Evolutionary conservation across 768 basidiomycete genomes (phyloP), one percentile per base, ranked within the genome.

Genomic region (Ephemerocybe angulata): DNA sequence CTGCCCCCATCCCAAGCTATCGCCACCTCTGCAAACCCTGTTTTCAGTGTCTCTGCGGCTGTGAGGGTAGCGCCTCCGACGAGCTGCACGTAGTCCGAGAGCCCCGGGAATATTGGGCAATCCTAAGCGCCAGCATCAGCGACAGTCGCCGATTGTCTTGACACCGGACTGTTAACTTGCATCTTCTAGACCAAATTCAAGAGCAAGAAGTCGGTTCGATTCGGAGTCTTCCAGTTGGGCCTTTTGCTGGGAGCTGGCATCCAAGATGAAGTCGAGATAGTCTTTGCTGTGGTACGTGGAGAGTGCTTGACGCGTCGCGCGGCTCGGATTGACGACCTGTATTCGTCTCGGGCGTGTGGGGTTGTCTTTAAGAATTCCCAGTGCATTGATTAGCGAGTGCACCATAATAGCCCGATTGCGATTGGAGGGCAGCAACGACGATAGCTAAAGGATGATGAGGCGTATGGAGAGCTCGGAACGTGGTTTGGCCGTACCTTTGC

Each of bases 1-100:
- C 90, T 78, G 49, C 95, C 95, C 15, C 95, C 95, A 61, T 95
- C 94, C 94, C 95, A 97, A 64, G 82, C 86, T 40, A 98, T 82
- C 0, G 87, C 83, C 27, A 90, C 69, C 27, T 88, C 79, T 4
- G 79, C 78, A 1, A 72, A 41, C 13, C 73, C 69, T 11, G 78
- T 70, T 24, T 75, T 72, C 3, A 98, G 72, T 4, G 80, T 76
- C 8, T 77, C 75, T 3, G 82, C 87, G 0, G 88, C 93, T 1
- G 88, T 85, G 35, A 94, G 72, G 0, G 90, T 81, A 0, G 88
- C 88, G 1, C 94, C 89, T 0, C 87, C 92, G 1, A 96, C 75
- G 3, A 85, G 70, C 4, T 73, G 73, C 4, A 88, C 83, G 59
- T 97, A 97, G 3, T 80, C 75, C 5, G 80, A 65, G 12, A 98